Percentiles rank a stretch among this genome's conserved stretches.
Conservation (phyloP, 2,329 filamentous ascomycete species). For the Dryadomyces quercus-mongolicae region DNA sequence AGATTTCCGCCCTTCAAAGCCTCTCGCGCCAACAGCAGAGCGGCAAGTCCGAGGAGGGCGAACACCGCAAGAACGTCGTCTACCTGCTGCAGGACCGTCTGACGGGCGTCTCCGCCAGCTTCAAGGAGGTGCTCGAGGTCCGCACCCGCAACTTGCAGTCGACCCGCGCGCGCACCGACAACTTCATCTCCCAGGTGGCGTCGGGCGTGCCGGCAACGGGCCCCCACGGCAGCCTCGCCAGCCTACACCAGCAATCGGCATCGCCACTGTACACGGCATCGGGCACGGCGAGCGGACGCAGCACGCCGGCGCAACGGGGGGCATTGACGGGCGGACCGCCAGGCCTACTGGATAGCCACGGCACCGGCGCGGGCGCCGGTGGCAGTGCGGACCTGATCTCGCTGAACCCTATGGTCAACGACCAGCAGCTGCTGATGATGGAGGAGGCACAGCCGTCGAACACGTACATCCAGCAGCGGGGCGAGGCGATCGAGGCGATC, state of each 20-base stretch:
- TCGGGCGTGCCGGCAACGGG: constrained; percentile 16
- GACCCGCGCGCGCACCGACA: constrained; percentile 81
- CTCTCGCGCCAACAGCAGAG: constrained; percentile 70
- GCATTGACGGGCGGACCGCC: constrained; percentile 4
- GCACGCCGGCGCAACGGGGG: constrained; percentile 10
- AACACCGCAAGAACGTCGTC: constrained; percentile 97
- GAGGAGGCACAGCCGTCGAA: constrained; percentile 82
- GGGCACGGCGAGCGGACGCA: constrained; percentile 33
- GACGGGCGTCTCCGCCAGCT: constrained; percentile 84
- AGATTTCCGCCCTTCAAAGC: constrained; percentile 72
- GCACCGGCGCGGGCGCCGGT: neutral
- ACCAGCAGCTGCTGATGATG: constrained; percentile 85
- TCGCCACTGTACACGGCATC: constrained; percentile 75
- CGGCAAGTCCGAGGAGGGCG: constrained; percentile 62
- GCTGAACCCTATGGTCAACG: constrained; percentile 63
- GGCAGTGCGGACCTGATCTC: constrained; percentile 57
- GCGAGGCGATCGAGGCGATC: constrained; percentile 92
- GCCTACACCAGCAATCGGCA: constrained; percentile 41
- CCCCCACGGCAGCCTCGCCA: neutral
- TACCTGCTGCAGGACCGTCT: constrained; percentile 83
- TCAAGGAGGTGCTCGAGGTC: constrained; percentile 94
- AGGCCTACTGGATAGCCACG: constrained; percentile 1
- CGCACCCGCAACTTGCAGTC: constrained; percentile 97
- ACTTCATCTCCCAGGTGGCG: constrained; percentile 85
- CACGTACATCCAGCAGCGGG: constrained; percentile 82